Base-by-base conservation (phyloP, 2,329 filamentous ascomycete species). In the Trichophyton equinum region DNA sequence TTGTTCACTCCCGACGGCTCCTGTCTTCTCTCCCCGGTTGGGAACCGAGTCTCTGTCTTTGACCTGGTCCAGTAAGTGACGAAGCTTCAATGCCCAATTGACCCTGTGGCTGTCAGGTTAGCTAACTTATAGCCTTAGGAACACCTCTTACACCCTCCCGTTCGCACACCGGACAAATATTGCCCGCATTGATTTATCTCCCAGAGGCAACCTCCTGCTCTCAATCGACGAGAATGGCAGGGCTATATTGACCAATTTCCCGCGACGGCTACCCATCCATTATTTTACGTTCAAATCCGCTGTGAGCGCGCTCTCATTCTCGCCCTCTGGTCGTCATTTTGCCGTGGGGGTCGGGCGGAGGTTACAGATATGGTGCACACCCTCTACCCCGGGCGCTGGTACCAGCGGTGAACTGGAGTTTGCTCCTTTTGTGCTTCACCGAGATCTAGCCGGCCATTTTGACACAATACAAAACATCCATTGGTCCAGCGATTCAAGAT, bases 1-100 rank as follows among this genome's bases (percentile, higher is more conserved):
- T 82, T 96, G 72, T 99, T 95, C 79, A 95, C 89, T 69, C 90
- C 91, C 64, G 92, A 99, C 82, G 95, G 95, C 72, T 94, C 89
- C 69, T 92, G 90, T 77, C 82, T 99, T 66, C 89, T 95, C 70
- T 99, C 94, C 51, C 95, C 94, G 6, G 94, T 99, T 59, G 94
- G 94, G 72, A 99, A 97, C 77, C 82, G 91, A 71, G 91, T 99
- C 64, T 90, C 92, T 1, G 88, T 97, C 59, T 99, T 99, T 75
- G 92, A 99, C 73, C 81, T 99, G 53, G 88, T 96, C 69, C 91
- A 97, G 91, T 95, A 82, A 69, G 66, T 61, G 67, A 82, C 70
- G 33, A 22, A 22, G 11, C n/a, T 15, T 27, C 1, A 47, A 13
- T 11, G 40, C 40, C 15, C 33, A 57, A 30, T 57, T 57, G 40